Evolutionary conservation across 495 filamentous ascomycete genomes (phyloP).

Genomic region (Friedmanniomyces simplex): DNA sequence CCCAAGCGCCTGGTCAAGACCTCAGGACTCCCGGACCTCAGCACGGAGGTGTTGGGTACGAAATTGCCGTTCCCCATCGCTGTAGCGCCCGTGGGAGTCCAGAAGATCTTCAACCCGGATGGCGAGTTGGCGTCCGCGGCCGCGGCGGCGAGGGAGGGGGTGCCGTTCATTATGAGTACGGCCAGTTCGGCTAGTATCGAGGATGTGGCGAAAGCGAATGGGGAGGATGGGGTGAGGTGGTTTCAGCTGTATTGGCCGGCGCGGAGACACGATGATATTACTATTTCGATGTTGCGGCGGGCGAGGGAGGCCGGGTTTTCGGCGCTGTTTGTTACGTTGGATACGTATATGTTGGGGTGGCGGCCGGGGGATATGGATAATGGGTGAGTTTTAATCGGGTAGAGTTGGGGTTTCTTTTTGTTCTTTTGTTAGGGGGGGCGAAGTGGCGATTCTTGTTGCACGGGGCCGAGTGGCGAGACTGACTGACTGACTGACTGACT

Average conservation of each 20-base stretch:
- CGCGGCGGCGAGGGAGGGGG: slow-evolving; percentile 41
- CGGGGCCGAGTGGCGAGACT: too few species aligned
- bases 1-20: too few species aligned
- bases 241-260: slow-evolving; percentile 64
- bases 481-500: too few species aligned
- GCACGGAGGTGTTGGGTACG: neutral
- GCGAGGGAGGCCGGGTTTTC: slow-evolving; percentile 48
- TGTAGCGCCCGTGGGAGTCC: slow-evolving; percentile 29
- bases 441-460: too few species aligned
- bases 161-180: slow-evolving; percentile 47
- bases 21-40: too few species aligned
- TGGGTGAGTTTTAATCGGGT: slow-evolving; percentile 34
- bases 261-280: slow-evolving; percentile 49
- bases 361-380: slow-evolving; percentile 55
- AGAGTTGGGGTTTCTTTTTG: neutral
- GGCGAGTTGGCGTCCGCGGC: slow-evolving; percentile 41
- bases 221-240: slow-evolving; percentile 35
- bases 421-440: too few species aligned
- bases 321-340: slow-evolving; percentile 52
- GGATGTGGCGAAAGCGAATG: slow-evolving; percentile 35
- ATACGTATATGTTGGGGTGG: slow-evolving; percentile 51
- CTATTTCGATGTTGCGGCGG: slow-evolving; percentile 48
- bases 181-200: slow-evolving; percentile 35
- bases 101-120: slow-evolving; percentile 26
- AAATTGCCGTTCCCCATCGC: slow-evolving; percentile 18